Percentiles rank a stretch among this genome's conserved stretches.
phyloP scores from a whole-genome alignment of 208 protist genomes.

The Leishmania martiniquensis region DNA sequence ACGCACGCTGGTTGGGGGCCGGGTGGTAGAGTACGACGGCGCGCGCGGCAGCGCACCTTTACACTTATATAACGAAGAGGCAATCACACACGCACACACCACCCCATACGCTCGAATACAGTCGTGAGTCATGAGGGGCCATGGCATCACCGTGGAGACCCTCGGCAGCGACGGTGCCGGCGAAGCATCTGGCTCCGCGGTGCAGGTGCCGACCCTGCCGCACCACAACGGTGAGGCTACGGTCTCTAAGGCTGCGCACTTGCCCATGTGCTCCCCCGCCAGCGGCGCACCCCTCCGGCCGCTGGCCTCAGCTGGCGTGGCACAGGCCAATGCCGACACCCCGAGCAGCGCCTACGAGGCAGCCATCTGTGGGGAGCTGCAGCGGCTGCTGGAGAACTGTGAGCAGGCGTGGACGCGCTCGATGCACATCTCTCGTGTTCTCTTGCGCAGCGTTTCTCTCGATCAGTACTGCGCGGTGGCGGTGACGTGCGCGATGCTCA shows the following conservation, averaged over 20 bases:
- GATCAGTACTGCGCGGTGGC: slow-evolving; percentile 64
- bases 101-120: background rate
- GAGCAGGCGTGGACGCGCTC: slow-evolving; percentile 39
- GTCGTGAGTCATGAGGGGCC: slow-evolving; percentile 17
- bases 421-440: slow-evolving; percentile 44
- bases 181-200: background rate
- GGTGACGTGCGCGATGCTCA: slow-evolving; percentile 70
- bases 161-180: background rate
- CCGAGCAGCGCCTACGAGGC: slow-evolving; percentile 76
- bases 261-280: background rate
- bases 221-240: background rate
- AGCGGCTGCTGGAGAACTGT: slow-evolving; percentile 50
- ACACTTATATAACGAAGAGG: background rate
- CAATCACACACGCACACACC: background rate
- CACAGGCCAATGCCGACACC: slow-evolving; percentile 32
- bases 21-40: too few relatives aligned
- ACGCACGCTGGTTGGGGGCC: too few relatives aligned
- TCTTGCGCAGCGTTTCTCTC: slow-evolving; percentile 50
- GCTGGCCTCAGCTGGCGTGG: slow-evolving; percentile 5
- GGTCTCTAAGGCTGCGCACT: background rate
- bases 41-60: background rate
- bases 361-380: slow-evolving; percentile 58
- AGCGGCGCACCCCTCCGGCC: background rate
- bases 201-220: background rate
- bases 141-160: slow-evolving; percentile 16